Conservation (phyloP, 2,329 filamentous ascomycete species). For the Paracorniculantispora psalliotae region DNA sequence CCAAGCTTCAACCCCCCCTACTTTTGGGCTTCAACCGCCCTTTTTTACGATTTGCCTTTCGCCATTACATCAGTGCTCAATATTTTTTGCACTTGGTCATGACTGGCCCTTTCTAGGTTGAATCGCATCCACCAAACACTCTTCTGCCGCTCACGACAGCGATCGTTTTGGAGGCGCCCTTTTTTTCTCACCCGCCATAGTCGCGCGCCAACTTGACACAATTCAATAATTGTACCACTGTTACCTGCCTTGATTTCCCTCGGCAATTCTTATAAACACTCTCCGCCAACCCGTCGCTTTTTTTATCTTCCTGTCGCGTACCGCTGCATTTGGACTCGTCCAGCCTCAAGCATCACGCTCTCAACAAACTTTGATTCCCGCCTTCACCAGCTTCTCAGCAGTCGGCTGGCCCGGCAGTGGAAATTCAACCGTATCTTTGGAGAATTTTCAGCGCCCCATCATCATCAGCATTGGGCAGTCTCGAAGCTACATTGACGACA, state of each 20-base stretch:
- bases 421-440: neutral
- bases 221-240: neutral
- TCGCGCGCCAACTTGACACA: slow-evolving; percentile 10
- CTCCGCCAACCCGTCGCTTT: neutral
- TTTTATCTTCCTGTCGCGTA: neutral
- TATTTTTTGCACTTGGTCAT: neutral
- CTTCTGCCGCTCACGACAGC: slow-evolving; percentile 7
- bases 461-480: no score
- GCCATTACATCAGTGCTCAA: neutral
- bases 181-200: slow-evolving; percentile 12
- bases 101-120: neutral
- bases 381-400: neutral
- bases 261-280: neutral
- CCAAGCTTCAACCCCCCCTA: neutral
- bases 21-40: neutral
- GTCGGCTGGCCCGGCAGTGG: slow-evolving; percentile 9
- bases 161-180: slow-evolving; percentile 7
- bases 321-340: neutral
- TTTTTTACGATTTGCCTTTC: neutral
- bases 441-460: no score
- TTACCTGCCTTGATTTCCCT: neutral
- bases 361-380: neutral
- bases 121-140: slow-evolving; percentile 6
- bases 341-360: neutral
- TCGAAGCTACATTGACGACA: neutral